These are phyloP conservation scores for Lipomyces mesembrius DNA, from an alignment of 805 yeast genomes.

Conservation along the genomic window DNA sequence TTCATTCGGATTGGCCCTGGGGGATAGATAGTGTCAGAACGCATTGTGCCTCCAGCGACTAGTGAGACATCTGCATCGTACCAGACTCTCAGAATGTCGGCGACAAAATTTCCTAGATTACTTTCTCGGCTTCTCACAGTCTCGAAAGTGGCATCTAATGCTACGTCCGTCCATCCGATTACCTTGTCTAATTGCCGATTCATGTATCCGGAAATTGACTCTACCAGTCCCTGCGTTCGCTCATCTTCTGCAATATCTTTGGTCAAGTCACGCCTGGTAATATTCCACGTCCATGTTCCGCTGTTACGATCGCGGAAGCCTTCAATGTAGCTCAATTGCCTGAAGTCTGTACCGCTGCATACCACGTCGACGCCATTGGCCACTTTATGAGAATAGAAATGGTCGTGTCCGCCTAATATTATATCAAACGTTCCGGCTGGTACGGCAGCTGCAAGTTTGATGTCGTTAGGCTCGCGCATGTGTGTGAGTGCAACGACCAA, in stretches of 20 bases:
- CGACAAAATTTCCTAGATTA: slow-evolving; percentile 36
- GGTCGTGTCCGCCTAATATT: slow-evolving; percentile 39
- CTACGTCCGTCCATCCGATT: slow-evolving; percentile 36
- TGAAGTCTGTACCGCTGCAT: slow-evolving; percentile 37
- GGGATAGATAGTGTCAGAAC: slow-evolving; percentile 36
- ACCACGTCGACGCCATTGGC: slow-evolving; percentile 34
- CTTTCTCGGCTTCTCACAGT: slow-evolving; percentile 37
- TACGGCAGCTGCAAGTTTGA: slow-evolving; percentile 29
- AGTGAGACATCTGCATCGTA: slow-evolving; percentile 36
- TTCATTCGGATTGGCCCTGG: slow-evolving; percentile 32
- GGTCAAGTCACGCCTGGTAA: slow-evolving; percentile 31
- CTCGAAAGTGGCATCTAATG: slow-evolving; percentile 35
- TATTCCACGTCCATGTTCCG: slow-evolving; percentile 25
- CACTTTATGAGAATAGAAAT: slow-evolving; percentile 34
- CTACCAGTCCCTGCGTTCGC: slow-evolving; percentile 19
- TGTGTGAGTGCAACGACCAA: slow-evolving; percentile 38
- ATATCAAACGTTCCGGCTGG: slow-evolving; percentile 38
- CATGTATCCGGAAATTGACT: slow-evolving; percentile 25
- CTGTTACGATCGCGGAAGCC: slow-evolving; percentile 24
- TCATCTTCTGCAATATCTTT: slow-evolving; percentile 26
- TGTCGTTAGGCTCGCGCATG: slow-evolving; percentile 39
- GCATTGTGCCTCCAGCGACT: slow-evolving; percentile 38
- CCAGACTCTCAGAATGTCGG: slow-evolving; percentile 37
- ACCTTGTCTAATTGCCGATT: slow-evolving; percentile 28
- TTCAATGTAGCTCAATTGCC: slow-evolving; percentile 38